phyloP scores from a whole-genome alignment of 2,329 filamentous ascomycete species.

The Aspergillus nomiae region DNA sequence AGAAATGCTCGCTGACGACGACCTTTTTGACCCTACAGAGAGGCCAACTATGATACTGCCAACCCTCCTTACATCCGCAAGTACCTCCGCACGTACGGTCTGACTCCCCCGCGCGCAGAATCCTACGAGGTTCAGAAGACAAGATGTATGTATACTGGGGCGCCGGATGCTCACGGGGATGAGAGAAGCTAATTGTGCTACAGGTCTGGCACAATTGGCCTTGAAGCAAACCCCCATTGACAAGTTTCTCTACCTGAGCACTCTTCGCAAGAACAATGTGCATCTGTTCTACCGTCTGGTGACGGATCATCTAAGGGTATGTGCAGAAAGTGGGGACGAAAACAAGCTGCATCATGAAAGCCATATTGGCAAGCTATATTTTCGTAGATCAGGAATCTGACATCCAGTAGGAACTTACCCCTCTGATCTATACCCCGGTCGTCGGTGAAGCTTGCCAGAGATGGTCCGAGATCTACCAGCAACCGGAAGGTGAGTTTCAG shows the following conservation, averaged over 20 bases:
- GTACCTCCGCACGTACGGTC: constrained; percentile 53
- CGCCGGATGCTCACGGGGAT: neutral
- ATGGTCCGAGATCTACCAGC: constrained; percentile 94
- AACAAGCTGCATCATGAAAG: neutral
- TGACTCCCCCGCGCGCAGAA: constrained; percentile 52
- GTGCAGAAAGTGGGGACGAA: constrained; percentile 15
- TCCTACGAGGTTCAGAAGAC: constrained; percentile 52
- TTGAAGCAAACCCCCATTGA: constrained; percentile 51
- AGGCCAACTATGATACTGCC: constrained; percentile 52
- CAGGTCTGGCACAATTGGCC: constrained; percentile 49
- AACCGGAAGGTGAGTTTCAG: constrained; percentile 70
- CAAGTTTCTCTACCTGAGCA: constrained; percentile 53
- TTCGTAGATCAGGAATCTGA: constrained; percentile 17
- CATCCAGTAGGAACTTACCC: constrained; percentile 46
- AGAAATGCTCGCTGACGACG: constrained; percentile 10
- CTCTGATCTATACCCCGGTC: constrained; percentile 54
- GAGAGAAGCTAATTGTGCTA: constrained; percentile 12
- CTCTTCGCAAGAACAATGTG: constrained; percentile 54
- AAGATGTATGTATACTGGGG: constrained; percentile 41
- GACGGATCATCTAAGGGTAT: constrained; percentile 49
- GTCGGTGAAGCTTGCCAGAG: constrained; percentile 93
- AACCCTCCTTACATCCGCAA: constrained; percentile 54
- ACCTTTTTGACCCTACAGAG: constrained; percentile 26
- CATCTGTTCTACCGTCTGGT: constrained; percentile 56
- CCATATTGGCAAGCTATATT: neutral